These are phyloP conservation scores for Ganoderma sinense DNA, from an alignment of 1,284 basidiomycete species.

Conservation along the genomic window DNA sequence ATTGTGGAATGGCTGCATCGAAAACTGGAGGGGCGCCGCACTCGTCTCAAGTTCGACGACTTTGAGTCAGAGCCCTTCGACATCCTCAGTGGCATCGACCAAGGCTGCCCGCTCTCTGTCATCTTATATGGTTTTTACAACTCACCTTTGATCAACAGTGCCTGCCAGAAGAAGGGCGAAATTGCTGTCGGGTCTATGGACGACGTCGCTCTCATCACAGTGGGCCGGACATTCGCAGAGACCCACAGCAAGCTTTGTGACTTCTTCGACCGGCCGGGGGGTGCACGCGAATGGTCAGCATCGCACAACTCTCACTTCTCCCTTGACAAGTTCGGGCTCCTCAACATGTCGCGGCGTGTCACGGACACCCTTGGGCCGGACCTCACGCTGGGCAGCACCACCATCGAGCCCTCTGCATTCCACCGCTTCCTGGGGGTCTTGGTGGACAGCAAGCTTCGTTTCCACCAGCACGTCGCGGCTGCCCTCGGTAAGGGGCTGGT, in stretches of 20 bases:
- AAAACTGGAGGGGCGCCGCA: constrained; percentile 34
- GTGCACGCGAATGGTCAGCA: background rate
- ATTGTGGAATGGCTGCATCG: constrained; percentile 33
- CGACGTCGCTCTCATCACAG: constrained; percentile 28
- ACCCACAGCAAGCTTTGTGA: background rate
- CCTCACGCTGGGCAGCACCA: constrained; percentile 18
- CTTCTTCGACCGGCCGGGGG: no score
- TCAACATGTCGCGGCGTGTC: constrained; percentile 18
- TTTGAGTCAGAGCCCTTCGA: constrained; percentile 32
- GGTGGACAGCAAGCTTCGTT: constrained; percentile 45
- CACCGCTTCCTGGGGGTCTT: constrained; percentile 45
- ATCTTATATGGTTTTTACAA: constrained; percentile 42
- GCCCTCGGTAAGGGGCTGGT: constrained; percentile 41
- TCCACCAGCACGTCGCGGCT: constrained; percentile 38
- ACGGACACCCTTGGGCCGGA: constrained; percentile 17
- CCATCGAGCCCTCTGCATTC: constrained; percentile 18
- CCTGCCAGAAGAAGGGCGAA: constrained; percentile 23
- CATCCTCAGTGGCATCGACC: constrained; percentile 41
- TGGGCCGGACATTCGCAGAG: background rate
- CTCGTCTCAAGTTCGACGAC: constrained; percentile 40
- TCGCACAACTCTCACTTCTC: constrained; percentile 21
- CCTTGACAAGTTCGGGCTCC: constrained; percentile 9
- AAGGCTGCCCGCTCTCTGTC: constrained; percentile 41
- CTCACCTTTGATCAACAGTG: constrained; percentile 32
- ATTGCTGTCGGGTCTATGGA: constrained; percentile 39